A percentile compares a stretch with the other conserved stretches of the same genome.
Evolutionary conservation across 257 asterid genomes (phyloP).

Genomic region (Nicotiana knightiana): DNA sequence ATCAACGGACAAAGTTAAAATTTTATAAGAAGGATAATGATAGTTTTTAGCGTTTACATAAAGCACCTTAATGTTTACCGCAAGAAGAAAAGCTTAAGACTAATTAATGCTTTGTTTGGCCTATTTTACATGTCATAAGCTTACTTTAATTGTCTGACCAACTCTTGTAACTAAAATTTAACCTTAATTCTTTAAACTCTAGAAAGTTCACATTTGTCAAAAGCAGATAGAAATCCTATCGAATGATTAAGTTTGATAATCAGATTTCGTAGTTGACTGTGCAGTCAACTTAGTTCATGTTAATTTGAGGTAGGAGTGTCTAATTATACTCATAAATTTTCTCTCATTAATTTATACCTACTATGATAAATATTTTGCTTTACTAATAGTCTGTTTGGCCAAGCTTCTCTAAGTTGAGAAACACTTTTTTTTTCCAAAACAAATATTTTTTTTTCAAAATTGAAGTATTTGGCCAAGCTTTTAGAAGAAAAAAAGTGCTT

Average conservation of each 20-base stretch:
- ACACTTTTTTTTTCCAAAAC: too few species aligned
- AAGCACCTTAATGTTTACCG: not conserved
- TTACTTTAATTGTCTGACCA: not conserved
- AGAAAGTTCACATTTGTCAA: not conserved
- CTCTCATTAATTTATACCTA: not conserved
- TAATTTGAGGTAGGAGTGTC: not conserved
- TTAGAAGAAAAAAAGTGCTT: too few species aligned
- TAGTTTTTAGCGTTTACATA: not conserved
- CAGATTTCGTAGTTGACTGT: not conserved
- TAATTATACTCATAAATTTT: not conserved
- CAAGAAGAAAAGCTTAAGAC: not conserved
- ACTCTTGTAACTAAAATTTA: not conserved
- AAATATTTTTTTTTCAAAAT: too few species aligned
- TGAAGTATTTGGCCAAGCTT: too few species aligned
- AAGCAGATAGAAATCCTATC: not conserved
- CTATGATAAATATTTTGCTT: not conserved
- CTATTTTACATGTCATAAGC: not conserved
- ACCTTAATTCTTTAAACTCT: not conserved
- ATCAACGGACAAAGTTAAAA: not conserved
- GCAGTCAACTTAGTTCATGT: not conserved
- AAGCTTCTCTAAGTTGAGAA: too few species aligned
- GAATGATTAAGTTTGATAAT: not conserved
- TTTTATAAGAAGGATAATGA: not conserved
- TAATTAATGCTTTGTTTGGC: not conserved
- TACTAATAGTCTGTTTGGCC: too few species aligned